phyloP scores from a whole-genome alignment of 495 filamentous ascomycete species.

The Xylaria nigripes region DNA sequence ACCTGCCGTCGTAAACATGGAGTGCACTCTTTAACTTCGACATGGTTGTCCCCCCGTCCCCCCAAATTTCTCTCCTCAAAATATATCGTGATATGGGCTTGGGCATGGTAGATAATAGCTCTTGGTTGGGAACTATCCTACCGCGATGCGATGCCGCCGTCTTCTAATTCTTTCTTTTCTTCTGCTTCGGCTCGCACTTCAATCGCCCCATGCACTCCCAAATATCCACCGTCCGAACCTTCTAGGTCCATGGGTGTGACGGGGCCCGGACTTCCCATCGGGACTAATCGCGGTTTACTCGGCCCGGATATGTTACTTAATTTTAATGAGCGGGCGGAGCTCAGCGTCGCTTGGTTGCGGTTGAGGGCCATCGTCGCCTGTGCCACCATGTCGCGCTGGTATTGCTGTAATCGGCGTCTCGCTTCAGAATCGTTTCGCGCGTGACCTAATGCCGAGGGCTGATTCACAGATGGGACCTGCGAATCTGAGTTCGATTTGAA shows the following conservation, averaged over 20 bases:
- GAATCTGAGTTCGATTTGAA: slow-evolving; percentile 21
- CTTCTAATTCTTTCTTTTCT: slow-evolving; percentile 17
- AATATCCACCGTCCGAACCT: slow-evolving; percentile 23
- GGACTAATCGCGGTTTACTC: slow-evolving; percentile 55
- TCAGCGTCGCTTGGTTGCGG: slow-evolving; percentile 21
- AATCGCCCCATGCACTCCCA: slow-evolving; percentile 12
- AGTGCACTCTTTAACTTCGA: too few relatives aligned
- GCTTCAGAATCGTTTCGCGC: slow-evolving; percentile 37
- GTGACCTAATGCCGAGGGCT: slow-evolving; percentile 14
- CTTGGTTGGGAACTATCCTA: too few relatives aligned
- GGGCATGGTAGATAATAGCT: too few relatives aligned
- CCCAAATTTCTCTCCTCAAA: too few relatives aligned
- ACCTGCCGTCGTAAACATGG: too few relatives aligned
- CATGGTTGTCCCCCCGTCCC: too few relatives aligned
- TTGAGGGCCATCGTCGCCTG: slow-evolving; percentile 41
- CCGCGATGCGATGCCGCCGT: slow-evolving; percentile 15
- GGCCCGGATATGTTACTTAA: slow-evolving; percentile 36
- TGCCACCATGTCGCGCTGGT: slow-evolving; percentile 53
- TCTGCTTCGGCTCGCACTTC: slow-evolving; percentile 16
- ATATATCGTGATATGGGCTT: too few relatives aligned
- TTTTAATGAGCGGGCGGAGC: slow-evolving; percentile 26
- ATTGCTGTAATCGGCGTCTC: slow-evolving; percentile 45
- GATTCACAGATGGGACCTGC: slow-evolving; percentile 21
- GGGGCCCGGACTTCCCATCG: slow-evolving; percentile 65
- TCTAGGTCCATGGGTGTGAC: slow-evolving; percentile 72